Percentiles rank a stretch among this genome's conserved stretches.
phyloP scores from a whole-genome alignment of 2,329 filamentous ascomycete genomes.

The Aureobasidium sp. region DNA sequence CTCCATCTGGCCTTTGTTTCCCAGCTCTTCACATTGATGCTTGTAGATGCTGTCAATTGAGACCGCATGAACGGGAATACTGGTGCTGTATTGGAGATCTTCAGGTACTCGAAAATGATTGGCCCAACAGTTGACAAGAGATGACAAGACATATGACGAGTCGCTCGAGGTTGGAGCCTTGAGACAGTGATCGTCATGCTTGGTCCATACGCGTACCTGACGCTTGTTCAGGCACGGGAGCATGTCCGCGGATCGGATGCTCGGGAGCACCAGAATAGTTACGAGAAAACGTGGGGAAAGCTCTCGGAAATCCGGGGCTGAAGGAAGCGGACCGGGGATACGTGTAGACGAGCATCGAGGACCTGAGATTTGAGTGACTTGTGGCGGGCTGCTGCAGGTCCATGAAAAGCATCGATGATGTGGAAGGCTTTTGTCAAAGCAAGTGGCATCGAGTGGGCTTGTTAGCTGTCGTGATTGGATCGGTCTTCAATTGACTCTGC shows the following conservation, averaged over 20 bases:
- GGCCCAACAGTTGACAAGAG: not conserved
- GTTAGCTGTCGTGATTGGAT: not conserved
- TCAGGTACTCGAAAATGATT: not conserved
- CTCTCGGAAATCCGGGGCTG: conserved; percentile 11
- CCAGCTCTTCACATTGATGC: not conserved
- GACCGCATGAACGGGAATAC: conserved; percentile 1
- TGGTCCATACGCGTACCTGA: conserved; percentile 12
- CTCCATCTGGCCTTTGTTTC: not conserved
- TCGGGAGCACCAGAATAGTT: not conserved
- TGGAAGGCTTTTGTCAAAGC: not conserved
- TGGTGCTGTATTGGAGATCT: not conserved
- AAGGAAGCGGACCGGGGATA: not conserved
- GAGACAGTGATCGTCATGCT: not conserved
- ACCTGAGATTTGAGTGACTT: conserved; percentile 1
- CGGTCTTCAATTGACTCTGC: not conserved
- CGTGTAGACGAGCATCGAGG: not conserved
- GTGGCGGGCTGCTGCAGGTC: not conserved
- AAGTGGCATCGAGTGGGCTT: not conserved
- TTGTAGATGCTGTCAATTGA: not conserved
- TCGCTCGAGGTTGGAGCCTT: not conserved
- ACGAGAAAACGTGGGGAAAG: conserved; percentile 12
- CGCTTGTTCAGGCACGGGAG: conserved; percentile 5
- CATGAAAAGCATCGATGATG: not conserved
- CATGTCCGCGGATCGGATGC: conserved; percentile 7
- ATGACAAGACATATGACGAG: not conserved